phyloP scores from a whole-genome alignment of 495 filamentous ascomycete species.

The Neurospora discreta region DNA sequence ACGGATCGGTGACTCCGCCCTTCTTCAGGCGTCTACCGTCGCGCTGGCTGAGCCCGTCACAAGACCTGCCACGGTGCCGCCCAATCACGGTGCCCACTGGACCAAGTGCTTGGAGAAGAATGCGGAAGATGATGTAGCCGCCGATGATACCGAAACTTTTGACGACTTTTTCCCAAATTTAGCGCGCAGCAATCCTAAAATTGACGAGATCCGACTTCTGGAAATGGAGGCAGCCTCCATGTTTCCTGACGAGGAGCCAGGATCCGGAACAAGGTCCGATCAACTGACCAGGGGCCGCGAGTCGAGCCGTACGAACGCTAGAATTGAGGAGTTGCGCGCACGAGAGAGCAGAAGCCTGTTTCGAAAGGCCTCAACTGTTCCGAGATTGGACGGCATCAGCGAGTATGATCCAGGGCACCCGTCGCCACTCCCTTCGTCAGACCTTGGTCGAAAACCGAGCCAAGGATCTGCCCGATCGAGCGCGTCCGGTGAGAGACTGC shows the following conservation, averaged over 20 bases:
- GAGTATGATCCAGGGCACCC: constrained; percentile 37
- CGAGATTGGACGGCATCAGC: constrained; percentile 45
- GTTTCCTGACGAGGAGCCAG: constrained; percentile 6
- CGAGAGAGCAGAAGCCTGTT: constrained; percentile 50
- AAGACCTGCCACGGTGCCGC: constrained; percentile 24
- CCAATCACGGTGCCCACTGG: constrained; percentile 26
- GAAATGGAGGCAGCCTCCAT: constrained; percentile 34
- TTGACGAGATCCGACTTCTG: constrained; percentile 40
- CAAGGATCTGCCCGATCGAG: constrained; percentile 10
- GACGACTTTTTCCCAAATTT: constrained; percentile 44
- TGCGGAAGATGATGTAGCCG: constrained; percentile 52
- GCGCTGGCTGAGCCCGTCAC: constrained; percentile 16
- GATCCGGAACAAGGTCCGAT: background rate
- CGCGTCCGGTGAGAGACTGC: background rate
- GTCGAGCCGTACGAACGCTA: constrained; percentile 19
- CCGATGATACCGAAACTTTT: constrained; percentile 48
- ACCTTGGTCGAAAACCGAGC: constrained; percentile 14
- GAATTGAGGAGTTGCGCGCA: constrained; percentile 44
- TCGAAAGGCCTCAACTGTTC: constrained; percentile 47
- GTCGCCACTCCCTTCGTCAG: constrained; percentile 26
- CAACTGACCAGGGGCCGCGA: constrained; percentile 2
- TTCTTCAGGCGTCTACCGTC: constrained; percentile 18
- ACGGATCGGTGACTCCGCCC: constrained; percentile 21
- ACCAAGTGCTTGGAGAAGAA: constrained; percentile 45
- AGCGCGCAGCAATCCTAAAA: constrained; percentile 28